Evolutionary conservation across 306 rosid genomes (phyloP).

Genomic region (Erythrophleum fordii): DNA sequence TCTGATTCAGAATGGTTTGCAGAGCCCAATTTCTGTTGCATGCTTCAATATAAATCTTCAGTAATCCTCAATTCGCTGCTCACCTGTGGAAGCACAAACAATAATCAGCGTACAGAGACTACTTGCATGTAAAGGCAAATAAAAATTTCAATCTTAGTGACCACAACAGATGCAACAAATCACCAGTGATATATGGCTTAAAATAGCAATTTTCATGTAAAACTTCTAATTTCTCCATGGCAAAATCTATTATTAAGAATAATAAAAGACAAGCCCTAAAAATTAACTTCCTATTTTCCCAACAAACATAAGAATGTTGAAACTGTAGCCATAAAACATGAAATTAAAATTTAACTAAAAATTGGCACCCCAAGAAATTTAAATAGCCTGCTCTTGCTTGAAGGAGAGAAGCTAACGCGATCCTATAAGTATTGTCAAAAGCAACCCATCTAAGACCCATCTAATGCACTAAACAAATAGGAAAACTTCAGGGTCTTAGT

Average conservation of each 20-base stretch:
- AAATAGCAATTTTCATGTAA: background rate
- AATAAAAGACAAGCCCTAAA: background rate
- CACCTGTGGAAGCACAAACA: slow-evolving; percentile 1
- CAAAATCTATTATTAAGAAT: background rate
- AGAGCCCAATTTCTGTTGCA: slow-evolving; percentile 32
- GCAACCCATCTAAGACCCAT: background rate
- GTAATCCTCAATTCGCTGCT: background rate
- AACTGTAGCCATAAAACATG: background rate
- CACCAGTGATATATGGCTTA: background rate
- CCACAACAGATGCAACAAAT: background rate
- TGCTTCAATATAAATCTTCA: slow-evolving; percentile 22
- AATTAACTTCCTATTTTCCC: background rate
- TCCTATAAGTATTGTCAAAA: background rate
- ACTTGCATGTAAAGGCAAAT: background rate
- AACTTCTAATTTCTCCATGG: background rate
- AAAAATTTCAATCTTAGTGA: background rate
- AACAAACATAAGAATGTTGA: background rate
- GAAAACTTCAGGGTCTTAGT: background rate
- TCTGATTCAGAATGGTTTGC: slow-evolving; percentile 14
- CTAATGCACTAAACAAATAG: background rate
- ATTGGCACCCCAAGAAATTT: background rate
- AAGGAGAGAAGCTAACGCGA: background rate
- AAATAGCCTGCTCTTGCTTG: background rate
- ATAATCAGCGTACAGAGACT: background rate
- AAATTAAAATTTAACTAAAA: background rate